Evolutionary conservation across 768 basidiomycete species (phyloP).

Genomic region (Russula sp.): DNA sequence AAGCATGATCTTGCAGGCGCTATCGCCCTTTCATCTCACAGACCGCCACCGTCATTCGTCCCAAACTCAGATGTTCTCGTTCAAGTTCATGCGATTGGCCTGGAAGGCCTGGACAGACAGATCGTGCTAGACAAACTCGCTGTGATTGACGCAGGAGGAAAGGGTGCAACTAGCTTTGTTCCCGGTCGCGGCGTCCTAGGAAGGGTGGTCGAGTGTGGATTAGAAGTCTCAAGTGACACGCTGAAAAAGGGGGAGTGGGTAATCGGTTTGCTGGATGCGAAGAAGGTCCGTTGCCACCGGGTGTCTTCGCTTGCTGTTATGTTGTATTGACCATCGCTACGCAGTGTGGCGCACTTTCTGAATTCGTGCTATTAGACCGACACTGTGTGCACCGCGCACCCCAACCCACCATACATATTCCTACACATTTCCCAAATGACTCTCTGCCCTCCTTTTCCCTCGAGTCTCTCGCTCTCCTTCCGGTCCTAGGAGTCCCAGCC

Average conservation of each 20-base stretch:
- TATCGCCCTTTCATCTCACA: constrained; percentile 37
- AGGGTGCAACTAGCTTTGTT: constrained; percentile 55
- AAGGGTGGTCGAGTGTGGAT: constrained; percentile 76
- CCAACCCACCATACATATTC: constrained; percentile 41
- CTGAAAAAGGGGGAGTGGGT: constrained; percentile 83
- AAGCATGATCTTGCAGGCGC: constrained; percentile 31
- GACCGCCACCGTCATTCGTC: constrained; percentile 69
- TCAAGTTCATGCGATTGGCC: constrained; percentile 85
- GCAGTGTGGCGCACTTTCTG: constrained; percentile 83
- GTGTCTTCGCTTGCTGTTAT: constrained; percentile 15
- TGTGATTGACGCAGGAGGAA: constrained; percentile 31
- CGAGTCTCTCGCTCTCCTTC: constrained; percentile 62
- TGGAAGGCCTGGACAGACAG: constrained; percentile 71
- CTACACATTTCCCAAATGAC: constrained; percentile 32
- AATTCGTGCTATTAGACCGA: constrained; percentile 82
- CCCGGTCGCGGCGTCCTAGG: constrained; percentile 89
- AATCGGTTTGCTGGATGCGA: constrained; percentile 70
- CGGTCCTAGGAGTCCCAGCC: constrained; percentile 76
- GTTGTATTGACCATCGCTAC: constrained; percentile 26
- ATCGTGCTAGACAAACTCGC: constrained; percentile 52
- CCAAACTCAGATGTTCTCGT: constrained; percentile 69
- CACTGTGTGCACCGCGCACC: constrained; percentile 73
- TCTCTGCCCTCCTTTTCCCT: constrained; percentile 25
- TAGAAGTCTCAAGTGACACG: constrained; percentile 62
- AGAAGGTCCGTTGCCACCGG: constrained; percentile 54